Evolutionary conservation across 208 protist genomes (phyloP).

Genomic region (Leishmania guyanensis): DNA sequence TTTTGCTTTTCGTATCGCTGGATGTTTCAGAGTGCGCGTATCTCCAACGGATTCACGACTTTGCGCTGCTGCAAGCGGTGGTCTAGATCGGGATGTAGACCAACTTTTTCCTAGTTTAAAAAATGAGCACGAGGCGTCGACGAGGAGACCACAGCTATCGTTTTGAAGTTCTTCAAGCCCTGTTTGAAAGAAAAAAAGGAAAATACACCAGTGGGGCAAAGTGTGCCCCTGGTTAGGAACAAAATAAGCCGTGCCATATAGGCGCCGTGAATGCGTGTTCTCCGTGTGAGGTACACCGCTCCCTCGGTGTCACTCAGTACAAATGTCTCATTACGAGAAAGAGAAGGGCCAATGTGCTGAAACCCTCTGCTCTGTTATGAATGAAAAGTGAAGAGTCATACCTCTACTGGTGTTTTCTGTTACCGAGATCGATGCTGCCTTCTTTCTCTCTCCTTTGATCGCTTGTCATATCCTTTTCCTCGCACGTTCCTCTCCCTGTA

Average conservation of each 20-base stretch:
- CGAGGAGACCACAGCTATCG: neutral
- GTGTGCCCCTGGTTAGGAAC: neutral
- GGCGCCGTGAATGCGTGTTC: neutral
- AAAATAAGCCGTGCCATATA: neutral
- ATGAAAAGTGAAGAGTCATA: neutral
- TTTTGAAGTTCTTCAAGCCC: neutral
- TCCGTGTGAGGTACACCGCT: neutral
- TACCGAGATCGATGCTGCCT: neutral
- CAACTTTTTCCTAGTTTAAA: neutral
- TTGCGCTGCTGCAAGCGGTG: neutral
- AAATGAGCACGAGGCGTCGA: neutral
- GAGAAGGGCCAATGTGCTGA: neutral
- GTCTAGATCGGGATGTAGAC: neutral
- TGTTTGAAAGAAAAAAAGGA: neutral
- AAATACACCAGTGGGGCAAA: neutral
- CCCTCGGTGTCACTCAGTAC: neutral
- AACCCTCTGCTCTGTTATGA: neutral
- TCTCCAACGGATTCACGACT: neutral
- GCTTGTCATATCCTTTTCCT: constrained; percentile 16
- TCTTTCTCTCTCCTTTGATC: neutral
- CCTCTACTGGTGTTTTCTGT: neutral
- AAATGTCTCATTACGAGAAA: neutral
- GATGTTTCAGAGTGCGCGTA: neutral
- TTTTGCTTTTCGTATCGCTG: neutral
- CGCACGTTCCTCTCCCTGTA: neutral